Evolutionary conservation across 2,329 filamentous ascomycete species (phyloP).

Genomic region (Aspergillus fructus): DNA sequence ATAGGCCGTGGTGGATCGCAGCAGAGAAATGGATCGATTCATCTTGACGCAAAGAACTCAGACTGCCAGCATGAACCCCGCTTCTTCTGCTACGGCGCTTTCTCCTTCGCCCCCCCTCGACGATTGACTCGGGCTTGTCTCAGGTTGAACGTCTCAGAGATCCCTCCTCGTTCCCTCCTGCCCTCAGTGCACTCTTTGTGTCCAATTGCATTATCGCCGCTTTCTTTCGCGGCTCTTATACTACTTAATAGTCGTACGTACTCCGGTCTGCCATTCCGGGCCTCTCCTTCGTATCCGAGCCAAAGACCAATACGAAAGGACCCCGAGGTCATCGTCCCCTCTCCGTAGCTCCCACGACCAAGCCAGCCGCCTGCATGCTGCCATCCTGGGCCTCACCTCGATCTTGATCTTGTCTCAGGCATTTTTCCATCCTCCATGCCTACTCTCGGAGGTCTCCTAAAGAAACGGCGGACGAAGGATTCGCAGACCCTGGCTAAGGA

Average conservation of each 20-base stretch:
- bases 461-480: conserved; percentile 98
- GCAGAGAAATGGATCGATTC: conserved; percentile 1
- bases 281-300: conserved; percentile 16
- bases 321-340: conserved; percentile 3
- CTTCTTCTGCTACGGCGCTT: background rate
- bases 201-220: conserved; percentile 10
- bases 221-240: background rate
- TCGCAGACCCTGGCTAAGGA: conserved; percentile 58
- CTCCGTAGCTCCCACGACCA: conserved; percentile 7
- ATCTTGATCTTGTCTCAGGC: conserved; percentile 19
- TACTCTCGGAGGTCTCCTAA: conserved; percentile 83
- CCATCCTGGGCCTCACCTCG: conserved; percentile 17
- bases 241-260: conserved; percentile 1
- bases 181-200: background rate
- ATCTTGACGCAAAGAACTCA: conserved; percentile 10
- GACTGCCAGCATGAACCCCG: background rate
- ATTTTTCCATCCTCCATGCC: conserved; percentile 64
- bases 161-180: background rate
- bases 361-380: conserved; percentile 26
- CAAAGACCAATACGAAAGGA: conserved; percentile 1
- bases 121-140: conserved; percentile 1
- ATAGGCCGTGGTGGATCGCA: conserved; percentile 1
- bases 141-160: background rate
- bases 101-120: conserved; percentile 2
- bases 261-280: conserved; percentile 5